Conservation (phyloP, 176 grass and related monocot species). For the Oryza meyeriana region DNA sequence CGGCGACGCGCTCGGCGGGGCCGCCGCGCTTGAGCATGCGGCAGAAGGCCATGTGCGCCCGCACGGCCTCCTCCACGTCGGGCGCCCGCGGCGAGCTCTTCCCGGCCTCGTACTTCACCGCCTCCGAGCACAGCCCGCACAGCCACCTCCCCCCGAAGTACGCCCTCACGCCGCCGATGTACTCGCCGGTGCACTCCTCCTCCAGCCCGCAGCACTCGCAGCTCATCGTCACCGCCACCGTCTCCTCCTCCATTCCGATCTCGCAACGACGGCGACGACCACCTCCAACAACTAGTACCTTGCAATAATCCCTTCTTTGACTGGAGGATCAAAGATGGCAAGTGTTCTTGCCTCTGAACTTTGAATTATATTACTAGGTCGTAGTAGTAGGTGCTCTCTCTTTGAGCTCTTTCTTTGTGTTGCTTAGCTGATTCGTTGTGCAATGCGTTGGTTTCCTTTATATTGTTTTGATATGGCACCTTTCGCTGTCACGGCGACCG, state of each 20-base stretch:
- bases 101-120: constrained; percentile 67
- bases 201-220: constrained; percentile 78
- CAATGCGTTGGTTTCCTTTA: background rate
- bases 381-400: background rate
- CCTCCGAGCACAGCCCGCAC: constrained; percentile 79
- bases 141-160: constrained; percentile 70
- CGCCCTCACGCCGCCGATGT: constrained; percentile 48
- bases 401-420: background rate
- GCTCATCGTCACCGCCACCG: constrained; percentile 44
- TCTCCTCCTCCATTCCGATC: constrained; percentile 46
- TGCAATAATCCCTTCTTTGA: background rate
- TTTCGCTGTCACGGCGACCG: constrained; percentile 16
- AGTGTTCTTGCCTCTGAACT: background rate
- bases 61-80: constrained; percentile 59
- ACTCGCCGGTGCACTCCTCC: constrained; percentile 86
- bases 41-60: constrained; percentile 74
- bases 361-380: background rate
- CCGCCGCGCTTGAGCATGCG: constrained; percentile 47
- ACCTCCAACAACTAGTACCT: background rate
- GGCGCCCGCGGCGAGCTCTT: constrained; percentile 2
- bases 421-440: background rate
- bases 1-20: constrained; percentile 60
- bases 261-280: background rate
- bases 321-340: background rate
- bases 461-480: background rate